Base-by-base conservation (phyloP, 2,329 filamentous ascomycete species). In the Grosmannia serpens region DNA sequence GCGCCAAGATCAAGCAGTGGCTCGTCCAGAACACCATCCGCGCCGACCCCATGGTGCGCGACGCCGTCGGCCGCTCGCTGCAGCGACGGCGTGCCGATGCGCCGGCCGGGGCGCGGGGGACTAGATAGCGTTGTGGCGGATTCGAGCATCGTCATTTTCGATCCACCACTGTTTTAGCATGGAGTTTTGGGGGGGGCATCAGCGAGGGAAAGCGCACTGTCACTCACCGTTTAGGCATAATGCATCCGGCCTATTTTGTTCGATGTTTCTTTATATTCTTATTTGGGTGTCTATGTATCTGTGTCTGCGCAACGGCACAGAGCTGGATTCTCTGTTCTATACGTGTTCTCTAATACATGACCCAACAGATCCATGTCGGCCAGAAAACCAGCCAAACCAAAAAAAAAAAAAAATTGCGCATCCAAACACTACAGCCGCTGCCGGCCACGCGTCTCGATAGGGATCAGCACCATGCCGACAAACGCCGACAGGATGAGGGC, bases 21-120 rank as follows among this genome's bases (percentile, higher is more conserved):
- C 75, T 97, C 64, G 84, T 96, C 55, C 85, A 95, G 70, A 95
- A 95, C 68, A 91, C 86, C 17, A 87, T 95, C 60, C 80, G 84
- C 64, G 83, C 81, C 53, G 88, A 92, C 70, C 86, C 85, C 1
- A 89, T 92, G 73, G 92, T 97, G 10, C 81, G 85, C 64, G 86
- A 89, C 70, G 91, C 91, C 0, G 77, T 96, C 64, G 84, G 84
- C 27, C 80, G 78, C 60, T 84, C 85, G 31, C 73, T 91, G 59
- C 79, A 82, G 68, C 83, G 78, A 67, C 74, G 83, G 65, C 78
- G 86, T 63, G 70, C 76, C 17, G 82, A 85, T 66, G 85, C 79
- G 17, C 85, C 85, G 1, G 76, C 77, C 20, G 84, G 85, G 2
- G 84, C 85, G 4, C 77, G 69, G 62, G 80, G 80, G 7, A 81